A percentile compares a stretch with the other conserved stretches of the same genome.
Conservation (phyloP, 495 filamentous ascomycete species). For the Aspergillus biplanus region DNA sequence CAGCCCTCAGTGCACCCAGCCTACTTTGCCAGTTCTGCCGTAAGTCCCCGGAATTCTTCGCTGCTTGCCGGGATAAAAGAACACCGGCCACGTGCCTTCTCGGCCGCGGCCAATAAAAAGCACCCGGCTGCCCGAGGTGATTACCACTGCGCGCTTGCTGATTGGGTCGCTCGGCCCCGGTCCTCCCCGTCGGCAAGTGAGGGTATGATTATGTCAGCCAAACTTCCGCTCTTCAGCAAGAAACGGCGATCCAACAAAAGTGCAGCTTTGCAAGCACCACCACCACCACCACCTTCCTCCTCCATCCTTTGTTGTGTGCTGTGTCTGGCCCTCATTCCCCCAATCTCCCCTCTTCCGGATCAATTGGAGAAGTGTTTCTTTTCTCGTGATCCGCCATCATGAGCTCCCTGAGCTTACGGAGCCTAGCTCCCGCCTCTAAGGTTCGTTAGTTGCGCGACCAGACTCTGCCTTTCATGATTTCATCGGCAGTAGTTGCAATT, state of each 20-base stretch:
- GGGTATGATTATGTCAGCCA: constrained; percentile 44
- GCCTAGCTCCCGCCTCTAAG: constrained; percentile 60
- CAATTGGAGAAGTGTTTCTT: constrained; percentile 34
- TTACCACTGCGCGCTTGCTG: constrained; percentile 36
- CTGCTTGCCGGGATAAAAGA: constrained; percentile 32
- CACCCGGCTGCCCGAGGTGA: constrained; percentile 38
- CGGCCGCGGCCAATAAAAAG: constrained; percentile 33
- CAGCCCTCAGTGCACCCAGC: background rate
- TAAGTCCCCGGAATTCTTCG: constrained; percentile 26
- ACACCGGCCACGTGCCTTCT: constrained; percentile 37
- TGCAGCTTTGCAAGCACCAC: constrained; percentile 39
- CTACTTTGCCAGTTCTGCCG: constrained; percentile 5
- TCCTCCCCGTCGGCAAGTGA: constrained; percentile 44
- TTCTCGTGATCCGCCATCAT: constrained; percentile 50
- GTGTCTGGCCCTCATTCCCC: constrained; percentile 23
- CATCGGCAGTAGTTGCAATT: constrained; percentile 26
- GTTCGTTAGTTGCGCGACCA: constrained; percentile 34
- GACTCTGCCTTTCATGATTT: constrained; percentile 8
- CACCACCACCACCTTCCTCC: constrained; percentile 27
- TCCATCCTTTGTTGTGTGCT: constrained; percentile 33
- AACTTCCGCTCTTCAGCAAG: constrained; percentile 28
- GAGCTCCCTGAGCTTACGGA: constrained; percentile 63
- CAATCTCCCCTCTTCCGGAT: constrained; percentile 24
- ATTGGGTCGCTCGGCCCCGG: constrained; percentile 42
- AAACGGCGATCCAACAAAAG: constrained; percentile 35